phyloP scores from a whole-genome alignment of 176 grass and related monocot species.

The Thalia dealbata region DNA sequence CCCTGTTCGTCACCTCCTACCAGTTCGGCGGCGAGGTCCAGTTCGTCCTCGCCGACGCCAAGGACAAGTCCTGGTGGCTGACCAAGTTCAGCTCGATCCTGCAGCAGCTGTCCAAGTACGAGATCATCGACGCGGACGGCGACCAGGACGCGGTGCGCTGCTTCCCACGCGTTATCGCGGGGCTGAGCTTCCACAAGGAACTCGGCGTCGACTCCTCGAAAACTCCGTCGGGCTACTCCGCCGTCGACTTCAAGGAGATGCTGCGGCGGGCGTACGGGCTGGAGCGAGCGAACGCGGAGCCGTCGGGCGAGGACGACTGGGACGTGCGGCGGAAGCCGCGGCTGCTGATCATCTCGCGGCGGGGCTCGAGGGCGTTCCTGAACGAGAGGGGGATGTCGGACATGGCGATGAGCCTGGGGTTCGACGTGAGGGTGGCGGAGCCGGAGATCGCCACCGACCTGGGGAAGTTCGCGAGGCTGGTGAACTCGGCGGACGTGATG shows the following conservation, averaged over 20 bases:
- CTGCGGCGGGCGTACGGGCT: constrained; percentile 64
- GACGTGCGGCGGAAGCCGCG: constrained; percentile 26
- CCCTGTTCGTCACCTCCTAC: constrained; percentile 4
- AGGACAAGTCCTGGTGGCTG: constrained; percentile 3
- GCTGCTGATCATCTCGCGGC: constrained; percentile 51
- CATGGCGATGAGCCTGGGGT: constrained; percentile 24
- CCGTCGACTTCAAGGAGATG: constrained; percentile 55
- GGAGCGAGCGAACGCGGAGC: constrained; percentile 35
- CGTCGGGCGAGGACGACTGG: constrained; percentile 20
- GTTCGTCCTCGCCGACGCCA: constrained; percentile 13
- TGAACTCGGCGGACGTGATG: constrained; percentile 66
- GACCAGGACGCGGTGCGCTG: constrained; percentile 7
- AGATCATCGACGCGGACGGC: constrained; percentile 2
- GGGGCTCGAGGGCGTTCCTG: constrained; percentile 38
- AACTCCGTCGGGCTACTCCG: constrained; percentile 35
- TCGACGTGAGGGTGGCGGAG: constrained; percentile 52
- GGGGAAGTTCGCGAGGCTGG: constrained; percentile 41
- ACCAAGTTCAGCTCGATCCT: constrained; percentile 2
- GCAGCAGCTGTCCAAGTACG: constrained; percentile 8
- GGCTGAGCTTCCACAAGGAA: constrained; percentile 12
- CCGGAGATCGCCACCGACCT: constrained; percentile 59
- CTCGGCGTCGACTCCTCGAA: constrained; percentile 13
- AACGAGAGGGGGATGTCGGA: constrained; percentile 47
- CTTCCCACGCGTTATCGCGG: constrained; percentile 2
- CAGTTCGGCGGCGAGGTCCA: constrained; percentile 8